Evolutionary conservation across 108 stramenopile genomes (phyloP), one percentile per base, ranked within the genome.

Genomic region (Cyclotella choctawhatcheeana): DNA sequence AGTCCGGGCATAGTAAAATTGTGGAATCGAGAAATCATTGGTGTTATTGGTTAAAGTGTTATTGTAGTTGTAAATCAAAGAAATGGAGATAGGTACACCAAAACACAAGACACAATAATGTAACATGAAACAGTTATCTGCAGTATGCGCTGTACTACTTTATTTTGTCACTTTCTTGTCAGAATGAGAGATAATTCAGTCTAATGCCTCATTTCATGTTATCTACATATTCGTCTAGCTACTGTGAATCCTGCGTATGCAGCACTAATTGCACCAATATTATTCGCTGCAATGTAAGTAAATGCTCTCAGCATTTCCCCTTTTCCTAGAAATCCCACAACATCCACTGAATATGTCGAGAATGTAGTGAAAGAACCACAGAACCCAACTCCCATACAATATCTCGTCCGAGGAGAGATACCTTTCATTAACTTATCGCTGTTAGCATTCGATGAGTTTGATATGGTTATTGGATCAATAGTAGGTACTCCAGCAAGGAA

Each of bases 311-410:
- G 29, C 2, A 67, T 65, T 33, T 87, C 77, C 0, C 88, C 91
- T 58, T 77, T 79, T 6, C 58, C 48, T 27, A 92, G 24, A 84
- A 88, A 84, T 4, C 62, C 75, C 7, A 88, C 79, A 17, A 92
- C 85, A 70, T 92, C 91, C 1, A 87, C 84, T 26, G 85, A 82
- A 73, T 80, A 92, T 10, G 91, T 92, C 0, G 76, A 79, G 74
- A 92, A 92, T 5, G 91, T 92, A 5, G 91, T 92, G 74, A 88
- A 92, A 21, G 82, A 76, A 2, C 91, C 87, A 80, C 89, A 90
- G 47, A 87, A 87, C 37, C 91, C 91, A 17, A 89, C 88, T 5
- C 86, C 89, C 2, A 87, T 25, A 73, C 88, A 71, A 5, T 89
- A 60, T 56, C 86, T 92, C n/a, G 74, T 53, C 16, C 87, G 69